Evolutionary conservation across 345 rosid species (phyloP), one percentile per base, ranked within the genome.

Genomic region (Lepidium sativum): DNA sequence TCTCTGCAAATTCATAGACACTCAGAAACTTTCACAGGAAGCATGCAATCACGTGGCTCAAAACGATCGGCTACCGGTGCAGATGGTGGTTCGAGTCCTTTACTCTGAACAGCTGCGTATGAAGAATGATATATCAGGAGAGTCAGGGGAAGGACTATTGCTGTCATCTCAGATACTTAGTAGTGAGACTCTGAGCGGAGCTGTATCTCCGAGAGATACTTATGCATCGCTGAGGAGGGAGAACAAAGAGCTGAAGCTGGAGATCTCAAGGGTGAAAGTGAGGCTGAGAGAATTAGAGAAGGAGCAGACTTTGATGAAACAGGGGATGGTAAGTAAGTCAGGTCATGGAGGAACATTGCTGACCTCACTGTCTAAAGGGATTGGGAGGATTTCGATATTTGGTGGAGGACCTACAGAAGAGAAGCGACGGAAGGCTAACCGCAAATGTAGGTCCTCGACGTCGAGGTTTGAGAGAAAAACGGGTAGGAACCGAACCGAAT

Each of bases 191-290:
- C 40, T 90, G 88, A 60, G 92, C 89, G 39, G 87, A 55, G 60
- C 44, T 35, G 44, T 88, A 34, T 94, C 99, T 0, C 99, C 99
- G 0, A 77, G 97, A 71, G 96, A 94, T 69, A 88, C 83, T 39
- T 94, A 90, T 6, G 97, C 99, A 25, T 90, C 92, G 2, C 82
- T 94, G 63, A 79, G 99, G 75, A 75, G 99, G 79, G 99, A 94
- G 82, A 94, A 94, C 80, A 74, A 92, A 34, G 99, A 94, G 67
- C 81, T 94, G 73, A 94, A 86, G 75, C 92, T 90, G 8, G 99
- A 94, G 79, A 95, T 94, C 4, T 85, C 96, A 20, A 90, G 96
- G 53, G 88, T 94, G 96, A 88, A 92, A 74, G 89, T 94, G 91
- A 80, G 99, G 68, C 81, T 90, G 11, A 94, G 92, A 1, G 99